phyloP scores from a whole-genome alignment of 106 monocot species.

The Iris macrosiphon region DNA sequence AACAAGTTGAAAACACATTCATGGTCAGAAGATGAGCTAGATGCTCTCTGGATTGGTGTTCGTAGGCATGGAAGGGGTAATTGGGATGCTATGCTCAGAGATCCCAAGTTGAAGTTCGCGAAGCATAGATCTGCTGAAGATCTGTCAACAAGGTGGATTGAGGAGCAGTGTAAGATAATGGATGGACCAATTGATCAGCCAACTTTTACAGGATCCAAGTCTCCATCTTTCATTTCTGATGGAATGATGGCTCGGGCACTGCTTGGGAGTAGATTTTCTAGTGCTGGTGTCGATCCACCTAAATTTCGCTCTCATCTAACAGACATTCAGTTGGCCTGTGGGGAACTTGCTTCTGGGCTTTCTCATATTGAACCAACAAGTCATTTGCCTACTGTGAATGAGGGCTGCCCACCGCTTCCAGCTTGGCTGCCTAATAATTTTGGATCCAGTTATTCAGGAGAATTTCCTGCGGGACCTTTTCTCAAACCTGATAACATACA shows the following conservation, averaged over 20 bases:
- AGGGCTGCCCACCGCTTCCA: slow-evolving; percentile 8
- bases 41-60: slow-evolving; percentile 97
- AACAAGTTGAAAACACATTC: slow-evolving; percentile 51
- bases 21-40: slow-evolving; percentile 98
- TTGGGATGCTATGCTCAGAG: slow-evolving; percentile 83
- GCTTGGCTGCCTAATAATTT: slow-evolving; percentile 9
- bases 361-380: slow-evolving; percentile 7
- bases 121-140: slow-evolving; percentile 54
- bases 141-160: slow-evolving; percentile 58
- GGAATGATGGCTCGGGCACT: slow-evolving; percentile 75
- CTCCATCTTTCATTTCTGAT: slow-evolving; percentile 38
- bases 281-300: slow-evolving; percentile 38
- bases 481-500: slow-evolving; percentile 11
- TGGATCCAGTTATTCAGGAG: slow-evolving; percentile 7
- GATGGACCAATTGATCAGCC: slow-evolving; percentile 64
- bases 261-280: slow-evolving; percentile 54
- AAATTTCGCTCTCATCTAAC: slow-evolving; percentile 70
- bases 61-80: slow-evolving; percentile 93
- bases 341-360: slow-evolving; percentile 9
- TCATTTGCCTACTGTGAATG: not conserved
- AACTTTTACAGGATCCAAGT: slow-evolving; percentile 9
- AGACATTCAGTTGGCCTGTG: slow-evolving; percentile 63
- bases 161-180: slow-evolving; percentile 76
- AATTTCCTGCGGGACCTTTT: not conserved
- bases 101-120: slow-evolving; percentile 73